These are phyloP conservation scores for Zygosaccharomyces rouxii DNA, from an alignment of 805 yeast genomes.

Conservation along the genomic window DNA sequence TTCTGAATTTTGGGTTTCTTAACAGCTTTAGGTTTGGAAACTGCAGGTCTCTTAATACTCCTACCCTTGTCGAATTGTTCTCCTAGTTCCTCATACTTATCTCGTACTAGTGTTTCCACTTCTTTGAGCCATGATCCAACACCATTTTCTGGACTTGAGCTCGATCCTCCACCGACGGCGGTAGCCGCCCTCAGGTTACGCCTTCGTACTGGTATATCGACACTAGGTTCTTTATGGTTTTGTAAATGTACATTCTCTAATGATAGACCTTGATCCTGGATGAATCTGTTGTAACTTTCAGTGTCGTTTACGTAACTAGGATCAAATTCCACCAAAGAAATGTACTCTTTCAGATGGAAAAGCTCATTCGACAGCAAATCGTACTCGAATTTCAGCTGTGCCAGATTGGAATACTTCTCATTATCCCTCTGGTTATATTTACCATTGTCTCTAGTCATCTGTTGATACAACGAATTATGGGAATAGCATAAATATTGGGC, in stretches of 20 bases:
- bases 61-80: conserved; percentile 5
- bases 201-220: conserved; percentile 11
- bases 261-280: conserved; percentile 21
- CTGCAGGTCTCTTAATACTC: not conserved
- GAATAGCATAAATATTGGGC: conserved; percentile 14
- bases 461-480: conserved; percentile 6
- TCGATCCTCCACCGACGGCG: conserved; percentile 4
- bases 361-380: conserved; percentile 53
- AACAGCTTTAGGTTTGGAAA: not conserved
- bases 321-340: conserved; percentile 58
- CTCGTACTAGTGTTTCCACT: conserved; percentile 17
- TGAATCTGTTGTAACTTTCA: conserved; percentile 36
- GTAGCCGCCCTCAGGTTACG: conserved; percentile 16
- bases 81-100: conserved; percentile 16
- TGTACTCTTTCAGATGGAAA: conserved; percentile 58
- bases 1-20: not conserved
- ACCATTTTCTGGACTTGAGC: conserved; percentile 7
- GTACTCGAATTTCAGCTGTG: conserved; percentile 43
- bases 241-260: conserved; percentile 13
- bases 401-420: conserved; percentile 25
- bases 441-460: conserved; percentile 13
- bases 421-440: conserved; percentile 9
- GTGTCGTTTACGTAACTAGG: conserved; percentile 41
- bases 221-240: conserved; percentile 8
- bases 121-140: conserved; percentile 6